Conservation (phyloP, 345 rosid genomes). For the Atalantia buxifolia region DNA sequence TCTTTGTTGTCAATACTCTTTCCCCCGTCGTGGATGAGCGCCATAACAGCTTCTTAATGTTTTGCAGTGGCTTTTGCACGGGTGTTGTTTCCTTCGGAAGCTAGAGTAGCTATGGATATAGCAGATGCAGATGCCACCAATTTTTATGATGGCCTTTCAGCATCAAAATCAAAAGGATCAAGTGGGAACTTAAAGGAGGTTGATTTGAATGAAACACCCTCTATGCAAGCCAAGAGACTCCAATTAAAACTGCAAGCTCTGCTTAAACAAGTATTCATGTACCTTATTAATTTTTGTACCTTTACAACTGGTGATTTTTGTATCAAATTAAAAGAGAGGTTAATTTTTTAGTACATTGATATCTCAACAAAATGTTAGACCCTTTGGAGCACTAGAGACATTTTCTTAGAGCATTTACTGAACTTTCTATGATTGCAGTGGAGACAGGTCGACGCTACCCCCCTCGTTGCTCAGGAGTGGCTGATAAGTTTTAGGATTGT, state of each 20-base stretch:
- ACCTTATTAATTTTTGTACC: background rate
- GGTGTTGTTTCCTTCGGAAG: slow-evolving; percentile 41
- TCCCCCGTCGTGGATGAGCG: background rate
- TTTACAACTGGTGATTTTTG: background rate
- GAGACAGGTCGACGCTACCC: slow-evolving; percentile 37
- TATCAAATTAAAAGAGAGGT: background rate
- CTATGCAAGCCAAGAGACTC: slow-evolving; percentile 15
- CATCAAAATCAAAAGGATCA: slow-evolving; percentile 18
- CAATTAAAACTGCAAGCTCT: slow-evolving; percentile 30
- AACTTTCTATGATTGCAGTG: slow-evolving; percentile 27
- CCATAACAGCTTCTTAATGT: background rate
- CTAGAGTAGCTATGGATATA: slow-evolving; percentile 41
- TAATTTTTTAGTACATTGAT: too few species aligned
- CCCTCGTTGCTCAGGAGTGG: slow-evolving; percentile 40
- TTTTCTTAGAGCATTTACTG: background rate
- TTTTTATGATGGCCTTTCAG: background rate
- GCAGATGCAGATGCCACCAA: slow-evolving; percentile 35
- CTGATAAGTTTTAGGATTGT: slow-evolving; percentile 33
- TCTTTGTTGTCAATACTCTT: background rate
- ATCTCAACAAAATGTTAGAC: too few species aligned
- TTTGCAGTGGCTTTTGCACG: slow-evolving; percentile 41
- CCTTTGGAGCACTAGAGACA: too few species aligned
- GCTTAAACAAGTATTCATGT: slow-evolving; percentile 30
- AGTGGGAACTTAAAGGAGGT: slow-evolving; percentile 18
- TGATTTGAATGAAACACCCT: slow-evolving; percentile 33